phyloP scores from a whole-genome alignment of 2,329 filamentous ascomycete species.

The Neofusicoccum umdonicola region DNA sequence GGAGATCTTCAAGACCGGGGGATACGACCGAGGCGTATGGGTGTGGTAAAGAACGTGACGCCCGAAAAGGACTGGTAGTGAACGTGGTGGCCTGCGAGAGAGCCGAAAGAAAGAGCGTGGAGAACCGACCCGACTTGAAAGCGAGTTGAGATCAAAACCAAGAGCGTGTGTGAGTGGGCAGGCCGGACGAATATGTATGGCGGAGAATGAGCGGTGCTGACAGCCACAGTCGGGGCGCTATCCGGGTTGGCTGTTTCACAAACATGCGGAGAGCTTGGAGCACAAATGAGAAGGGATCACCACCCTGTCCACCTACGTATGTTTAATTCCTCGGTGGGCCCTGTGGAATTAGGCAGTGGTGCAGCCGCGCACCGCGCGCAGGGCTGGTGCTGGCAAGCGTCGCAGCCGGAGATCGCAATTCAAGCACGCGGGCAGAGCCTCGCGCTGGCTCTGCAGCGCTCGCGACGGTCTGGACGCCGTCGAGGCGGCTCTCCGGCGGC shows the following conservation, averaged over 20 bases:
- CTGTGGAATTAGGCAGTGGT: conserved; percentile 1
- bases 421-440: not conserved
- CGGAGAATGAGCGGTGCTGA: not conserved
- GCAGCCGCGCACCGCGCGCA: conserved; percentile 1
- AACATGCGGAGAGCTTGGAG: conserved; percentile 17
- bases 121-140: conserved; percentile 10
- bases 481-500: not conserved
- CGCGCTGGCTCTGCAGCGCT: not conserved
- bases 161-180: not conserved
- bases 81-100: conserved; percentile 10
- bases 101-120: conserved; percentile 12
- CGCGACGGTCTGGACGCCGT: not conserved
- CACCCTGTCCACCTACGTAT: not conserved
- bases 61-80: conserved; percentile 6
- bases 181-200: not conserved
- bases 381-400: not conserved
- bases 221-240: conserved; percentile 11
- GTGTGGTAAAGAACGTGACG: conserved; percentile 1
- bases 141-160: conserved; percentile 1
- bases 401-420: not conserved
- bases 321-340: conserved; percentile 15
- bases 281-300: conserved; percentile 17
- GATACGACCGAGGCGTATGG: conserved; percentile 10
- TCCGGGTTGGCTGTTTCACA: conserved; percentile 15
- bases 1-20: conserved; percentile 15